Evolutionary conservation across 768 basidiomycete species (phyloP).

Genomic region (Auriscalpium vulgare): DNA sequence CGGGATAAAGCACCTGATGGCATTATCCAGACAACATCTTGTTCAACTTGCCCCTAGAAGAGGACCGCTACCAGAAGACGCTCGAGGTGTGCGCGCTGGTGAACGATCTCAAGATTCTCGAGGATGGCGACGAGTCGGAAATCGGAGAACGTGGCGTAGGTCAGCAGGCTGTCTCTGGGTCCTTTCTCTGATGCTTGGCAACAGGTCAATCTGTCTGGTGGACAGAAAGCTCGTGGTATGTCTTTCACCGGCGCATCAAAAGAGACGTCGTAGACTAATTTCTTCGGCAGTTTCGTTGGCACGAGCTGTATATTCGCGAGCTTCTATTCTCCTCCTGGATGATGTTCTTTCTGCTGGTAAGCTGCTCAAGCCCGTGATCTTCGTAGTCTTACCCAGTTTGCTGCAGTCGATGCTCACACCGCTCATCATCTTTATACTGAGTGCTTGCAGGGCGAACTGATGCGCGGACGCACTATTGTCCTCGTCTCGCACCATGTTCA

Average conservation of each 20-base stretch:
- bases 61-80: constrained; percentile 67
- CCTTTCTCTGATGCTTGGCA: neutral
- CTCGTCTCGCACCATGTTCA: constrained; percentile 94
- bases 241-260: neutral
- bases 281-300: constrained; percentile 52
- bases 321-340: constrained; percentile 74
- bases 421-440: constrained; percentile 75
- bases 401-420: constrained; percentile 74
- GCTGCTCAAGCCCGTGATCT: neutral
- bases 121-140: constrained; percentile 83
- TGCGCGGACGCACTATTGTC: constrained; percentile 73
- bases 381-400: neutral
- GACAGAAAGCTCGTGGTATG: constrained; percentile 48
- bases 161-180: neutral
- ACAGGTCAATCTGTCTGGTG: constrained; percentile 42
- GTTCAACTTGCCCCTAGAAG: constrained; percentile 69
- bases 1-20: too few species aligned
- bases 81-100: constrained; percentile 71
- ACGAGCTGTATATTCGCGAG: constrained; percentile 85
- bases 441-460: constrained; percentile 72
- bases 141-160: constrained; percentile 79
- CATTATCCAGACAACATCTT: constrained; percentile 53
- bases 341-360: constrained; percentile 57
- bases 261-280: neutral
- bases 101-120: constrained; percentile 71